These are phyloP conservation scores for Pyricularia grisea DNA, from an alignment of 2,329 filamentous ascomycete genomes.

Conservation along the genomic window DNA sequence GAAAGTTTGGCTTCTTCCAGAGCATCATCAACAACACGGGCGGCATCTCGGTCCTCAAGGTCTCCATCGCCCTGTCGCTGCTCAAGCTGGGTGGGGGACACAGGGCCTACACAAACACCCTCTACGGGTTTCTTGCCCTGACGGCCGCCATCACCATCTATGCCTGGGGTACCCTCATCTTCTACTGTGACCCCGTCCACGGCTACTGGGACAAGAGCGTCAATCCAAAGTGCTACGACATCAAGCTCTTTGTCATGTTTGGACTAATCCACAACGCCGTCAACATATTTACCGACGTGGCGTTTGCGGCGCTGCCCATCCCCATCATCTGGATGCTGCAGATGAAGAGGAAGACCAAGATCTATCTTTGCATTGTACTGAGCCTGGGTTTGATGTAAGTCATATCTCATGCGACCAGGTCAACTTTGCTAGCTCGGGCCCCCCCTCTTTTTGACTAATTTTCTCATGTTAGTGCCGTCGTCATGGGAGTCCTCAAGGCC, in stretches of 20 bases:
- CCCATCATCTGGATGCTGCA: conserved; percentile 4
- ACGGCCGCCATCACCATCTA: not conserved
- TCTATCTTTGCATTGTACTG: not conserved
- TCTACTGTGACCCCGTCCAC: not conserved
- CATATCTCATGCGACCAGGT: not conserved
- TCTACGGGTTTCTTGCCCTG: not conserved
- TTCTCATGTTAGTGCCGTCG: not conserved
- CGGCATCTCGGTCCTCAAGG: not conserved
- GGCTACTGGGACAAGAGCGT: conserved; percentile 3
- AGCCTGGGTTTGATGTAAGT: not conserved
- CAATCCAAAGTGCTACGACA: not conserved
- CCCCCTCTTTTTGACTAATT: not conserved
- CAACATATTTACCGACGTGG: not conserved
- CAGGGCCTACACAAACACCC: not conserved
- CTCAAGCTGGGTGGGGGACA: not conserved
- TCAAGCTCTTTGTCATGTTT: conserved; percentile 1
- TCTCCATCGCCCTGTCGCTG: conserved; percentile 1
- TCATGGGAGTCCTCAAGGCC: not conserved
- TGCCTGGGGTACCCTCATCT: conserved; percentile 3
- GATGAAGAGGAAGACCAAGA: conserved; percentile 1
- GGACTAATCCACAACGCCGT: not conserved
- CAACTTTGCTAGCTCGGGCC: too few relatives aligned
- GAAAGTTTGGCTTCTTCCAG: conserved; percentile 1
- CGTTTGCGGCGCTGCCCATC: not conserved
- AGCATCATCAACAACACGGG: not conserved